phyloP scores from a whole-genome alignment of 352 stramenopile species.

The Pythium aristosporum region DNA sequence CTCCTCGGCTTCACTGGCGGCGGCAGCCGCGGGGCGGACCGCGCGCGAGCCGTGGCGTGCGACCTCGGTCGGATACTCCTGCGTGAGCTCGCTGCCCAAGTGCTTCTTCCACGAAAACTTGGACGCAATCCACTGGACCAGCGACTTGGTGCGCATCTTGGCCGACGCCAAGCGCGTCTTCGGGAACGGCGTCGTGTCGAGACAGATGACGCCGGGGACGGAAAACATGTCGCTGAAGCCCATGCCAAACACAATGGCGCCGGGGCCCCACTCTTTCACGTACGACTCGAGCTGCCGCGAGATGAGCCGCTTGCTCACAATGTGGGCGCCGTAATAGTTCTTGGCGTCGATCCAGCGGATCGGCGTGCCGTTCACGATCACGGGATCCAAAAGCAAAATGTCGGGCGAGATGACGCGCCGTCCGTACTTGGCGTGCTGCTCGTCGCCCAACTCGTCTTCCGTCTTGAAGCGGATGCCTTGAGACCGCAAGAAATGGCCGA shows the following conservation, averaged over 20 bases:
- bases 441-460: slow-evolving; percentile 61
- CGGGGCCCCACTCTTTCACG: slow-evolving; percentile 84
- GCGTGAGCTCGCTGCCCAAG: slow-evolving; percentile 70
- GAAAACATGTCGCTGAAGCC: slow-evolving; percentile 88
- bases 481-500: slow-evolving; percentile 68
- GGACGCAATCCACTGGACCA: slow-evolving; percentile 65
- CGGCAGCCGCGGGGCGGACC: not conserved
- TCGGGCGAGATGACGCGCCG: slow-evolving; percentile 79
- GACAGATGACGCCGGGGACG: slow-evolving; percentile 72
- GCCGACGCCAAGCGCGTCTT: slow-evolving; percentile 62
- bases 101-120: slow-evolving; percentile 80
- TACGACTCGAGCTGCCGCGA: slow-evolving; percentile 79
- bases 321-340: slow-evolving; percentile 89
- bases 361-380: slow-evolving; percentile 80
- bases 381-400: slow-evolving; percentile 76
- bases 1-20: slow-evolving; percentile 2
- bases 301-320: slow-evolving; percentile 85
- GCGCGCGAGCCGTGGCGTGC: slow-evolving; percentile 4
- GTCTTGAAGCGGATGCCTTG: slow-evolving; percentile 76
- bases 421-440: slow-evolving; percentile 65
- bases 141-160: slow-evolving; percentile 80
- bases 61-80: slow-evolving; percentile 46
- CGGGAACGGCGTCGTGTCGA: slow-evolving; percentile 82
- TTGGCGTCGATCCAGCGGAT: slow-evolving; percentile 88
- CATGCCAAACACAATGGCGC: slow-evolving; percentile 86